phyloP scores from a whole-genome alignment of 768 basidiomycete genomes.

The Calocera cornea region DNA sequence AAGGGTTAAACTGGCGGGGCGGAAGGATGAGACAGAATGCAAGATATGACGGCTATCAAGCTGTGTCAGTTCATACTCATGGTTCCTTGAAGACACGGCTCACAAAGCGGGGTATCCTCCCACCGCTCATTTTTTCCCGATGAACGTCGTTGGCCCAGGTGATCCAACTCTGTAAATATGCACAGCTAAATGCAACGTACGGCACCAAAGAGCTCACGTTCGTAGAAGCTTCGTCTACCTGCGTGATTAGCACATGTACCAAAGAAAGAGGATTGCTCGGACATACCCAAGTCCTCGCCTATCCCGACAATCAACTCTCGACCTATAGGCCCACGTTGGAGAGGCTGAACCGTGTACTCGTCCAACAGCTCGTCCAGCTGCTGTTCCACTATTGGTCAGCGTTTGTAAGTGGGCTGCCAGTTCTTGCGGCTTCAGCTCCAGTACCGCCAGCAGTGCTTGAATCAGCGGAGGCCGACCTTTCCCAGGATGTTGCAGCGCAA shows the following conservation, averaged over 20 bases:
- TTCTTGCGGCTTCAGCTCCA: slow-evolving; percentile 46
- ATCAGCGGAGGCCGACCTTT: slow-evolving; percentile 48
- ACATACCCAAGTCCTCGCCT: slow-evolving; percentile 25
- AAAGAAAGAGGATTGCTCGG: slow-evolving; percentile 15
- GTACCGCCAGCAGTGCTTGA: slow-evolving; percentile 39
- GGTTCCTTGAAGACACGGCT: not conserved
- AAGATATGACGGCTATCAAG: slow-evolving; percentile 12
- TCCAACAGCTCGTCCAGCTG: slow-evolving; percentile 26
- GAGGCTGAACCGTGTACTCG: slow-evolving; percentile 33
- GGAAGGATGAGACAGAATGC: slow-evolving; percentile 34
- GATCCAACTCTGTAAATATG: slow-evolving; percentile 7
- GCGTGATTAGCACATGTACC: slow-evolving; percentile 23
- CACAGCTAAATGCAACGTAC: not conserved
- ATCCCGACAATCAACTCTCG: slow-evolving; percentile 17
- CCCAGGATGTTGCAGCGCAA: slow-evolving; percentile 47
- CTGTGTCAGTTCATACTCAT: slow-evolving; percentile 1
- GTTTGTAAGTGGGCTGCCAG: slow-evolving; percentile 46
- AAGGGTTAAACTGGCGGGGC: slow-evolving; percentile 42
- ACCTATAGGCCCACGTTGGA: slow-evolving; percentile 14
- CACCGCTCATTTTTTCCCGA: slow-evolving; percentile 7
- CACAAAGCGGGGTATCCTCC: slow-evolving; percentile 1
- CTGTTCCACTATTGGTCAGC: slow-evolving; percentile 6
- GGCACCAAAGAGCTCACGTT: slow-evolving; percentile 27
- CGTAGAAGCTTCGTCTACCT: slow-evolving; percentile 19
- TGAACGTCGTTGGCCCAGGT: slow-evolving; percentile 11